Conservation (phyloP, 805 yeast species). For the Komagataella populi region DNA sequence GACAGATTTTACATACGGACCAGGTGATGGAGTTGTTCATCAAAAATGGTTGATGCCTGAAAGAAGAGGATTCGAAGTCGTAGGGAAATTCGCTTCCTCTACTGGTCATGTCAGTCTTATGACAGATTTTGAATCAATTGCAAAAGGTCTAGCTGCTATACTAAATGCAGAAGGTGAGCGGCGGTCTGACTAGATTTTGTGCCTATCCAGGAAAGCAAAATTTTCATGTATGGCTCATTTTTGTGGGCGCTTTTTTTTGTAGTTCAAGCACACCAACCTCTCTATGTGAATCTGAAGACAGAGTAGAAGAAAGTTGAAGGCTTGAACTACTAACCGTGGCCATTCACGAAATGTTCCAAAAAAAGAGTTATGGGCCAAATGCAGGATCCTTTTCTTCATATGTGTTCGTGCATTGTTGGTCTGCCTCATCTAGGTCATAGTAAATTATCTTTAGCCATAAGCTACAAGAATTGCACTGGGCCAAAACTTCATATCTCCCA, state of each 20-base stretch:
- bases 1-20: conserved; percentile 68
- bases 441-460: conserved; percentile 72
- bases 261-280: neutral
- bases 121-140: conserved; percentile 63
- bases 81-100: conserved; percentile 47
- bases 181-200: conserved; percentile 5
- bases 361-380: too few relatives aligned
- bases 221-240: neutral
- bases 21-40: conserved; percentile 90
- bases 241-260: neutral
- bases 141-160: conserved; percentile 54
- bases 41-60: conserved; percentile 77
- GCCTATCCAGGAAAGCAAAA: neutral
- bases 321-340: neutral
- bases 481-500: conserved; percentile 46
- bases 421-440: conserved; percentile 26
- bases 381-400: too few relatives aligned
- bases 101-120: conserved; percentile 73
- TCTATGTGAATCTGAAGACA: neutral
- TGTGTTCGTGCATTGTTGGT: too few relatives aligned
- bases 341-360: too few relatives aligned
- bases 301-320: neutral
- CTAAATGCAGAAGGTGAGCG: conserved; percentile 32
- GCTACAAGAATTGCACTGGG: conserved; percentile 78
- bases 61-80: conserved; percentile 55